These are phyloP conservation scores for Tephrocybe sp. DNA, from an alignment of 768 basidiomycete species.

Conservation along the genomic window DNA sequence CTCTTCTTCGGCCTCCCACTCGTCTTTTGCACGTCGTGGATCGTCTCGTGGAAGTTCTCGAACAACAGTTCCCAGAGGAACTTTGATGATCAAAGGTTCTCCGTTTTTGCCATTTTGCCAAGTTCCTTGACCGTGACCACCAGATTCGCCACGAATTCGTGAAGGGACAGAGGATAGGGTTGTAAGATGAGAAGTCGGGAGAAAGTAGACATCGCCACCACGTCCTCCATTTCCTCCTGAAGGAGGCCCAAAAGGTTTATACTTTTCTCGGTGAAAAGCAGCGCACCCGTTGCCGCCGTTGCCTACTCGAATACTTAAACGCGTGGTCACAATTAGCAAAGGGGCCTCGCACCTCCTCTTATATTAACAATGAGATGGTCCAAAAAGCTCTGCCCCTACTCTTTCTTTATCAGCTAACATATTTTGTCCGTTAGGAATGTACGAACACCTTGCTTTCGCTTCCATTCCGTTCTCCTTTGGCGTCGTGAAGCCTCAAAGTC, in stretches of 20 bases:
- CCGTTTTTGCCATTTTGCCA: constrained; percentile 85
- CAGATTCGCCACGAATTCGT: constrained; percentile 66
- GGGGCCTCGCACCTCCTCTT: constrained; percentile 57
- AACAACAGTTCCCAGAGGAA: constrained; percentile 91
- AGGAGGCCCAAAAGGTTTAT: constrained; percentile 79
- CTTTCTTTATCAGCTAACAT: constrained; percentile 10
- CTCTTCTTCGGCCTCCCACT: constrained; percentile 75
- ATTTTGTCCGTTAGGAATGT: not conserved
- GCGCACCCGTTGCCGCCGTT: constrained; percentile 90
- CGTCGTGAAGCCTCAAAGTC: constrained; percentile 42
- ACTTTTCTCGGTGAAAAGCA: constrained; percentile 92
- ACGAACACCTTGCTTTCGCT: constrained; percentile 68
- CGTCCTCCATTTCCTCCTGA: constrained; percentile 92
- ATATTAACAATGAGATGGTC: constrained; percentile 82
- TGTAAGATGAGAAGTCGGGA: constrained; percentile 75
- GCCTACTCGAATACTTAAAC: constrained; percentile 42
- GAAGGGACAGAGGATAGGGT: constrained; percentile 73
- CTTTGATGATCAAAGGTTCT: constrained; percentile 69
- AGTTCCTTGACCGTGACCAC: constrained; percentile 76
- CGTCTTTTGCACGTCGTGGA: constrained; percentile 60
- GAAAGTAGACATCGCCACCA: constrained; percentile 85
- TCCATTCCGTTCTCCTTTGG: constrained; percentile 70
- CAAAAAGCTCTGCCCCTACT: constrained; percentile 74
- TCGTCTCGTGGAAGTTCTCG: constrained; percentile 71
- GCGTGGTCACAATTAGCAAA: not conserved